Percentiles rank a stretch among this genome's conserved stretches.
These are phyloP conservation scores for Hypoxylon cercidicola DNA, from an alignment of 495 filamentous ascomycete species.

Conservation along the genomic window DNA sequence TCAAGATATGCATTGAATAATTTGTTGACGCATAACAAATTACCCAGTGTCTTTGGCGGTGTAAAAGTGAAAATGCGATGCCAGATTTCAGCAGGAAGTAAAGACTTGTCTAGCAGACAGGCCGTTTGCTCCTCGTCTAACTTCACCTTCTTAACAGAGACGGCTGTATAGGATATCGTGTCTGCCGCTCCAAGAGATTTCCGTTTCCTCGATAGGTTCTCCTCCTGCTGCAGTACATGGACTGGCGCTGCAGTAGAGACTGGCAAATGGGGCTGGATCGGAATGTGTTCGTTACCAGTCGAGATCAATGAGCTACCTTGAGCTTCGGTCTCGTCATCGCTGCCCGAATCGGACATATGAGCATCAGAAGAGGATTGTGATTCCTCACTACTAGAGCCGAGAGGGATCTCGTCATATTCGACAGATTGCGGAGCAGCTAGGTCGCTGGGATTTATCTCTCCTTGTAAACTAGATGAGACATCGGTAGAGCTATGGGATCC, in stretches of 20 bases:
- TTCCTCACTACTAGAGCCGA: conserved; percentile 33
- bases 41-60: conserved; percentile 60
- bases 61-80: conserved; percentile 65
- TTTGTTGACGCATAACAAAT: conserved; percentile 62
- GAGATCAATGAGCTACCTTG: conserved; percentile 14
- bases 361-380: conserved; percentile 27
- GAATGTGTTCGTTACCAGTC: conserved; percentile 17
- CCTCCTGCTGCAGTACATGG: conserved; percentile 9
- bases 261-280: conserved; percentile 13
- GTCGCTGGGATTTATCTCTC: neutral
- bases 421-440: conserved; percentile 1
- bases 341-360: conserved; percentile 31
- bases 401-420: conserved; percentile 35
- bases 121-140: conserved; percentile 37
- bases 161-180: conserved; percentile 17
- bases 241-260: conserved; percentile 3
- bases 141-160: conserved; percentile 51
- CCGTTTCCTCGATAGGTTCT: conserved; percentile 50
- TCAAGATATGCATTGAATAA: conserved; percentile 65
- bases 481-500: neutral
- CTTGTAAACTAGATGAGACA: conserved; percentile 8
- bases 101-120: conserved; percentile 48
- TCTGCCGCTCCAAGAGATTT: conserved; percentile 42
- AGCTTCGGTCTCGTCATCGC: conserved; percentile 1
- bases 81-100: conserved; percentile 64